phyloP scores from a whole-genome alignment of 768 basidiomycete genomes.

The Lenzites betulinus region DNA sequence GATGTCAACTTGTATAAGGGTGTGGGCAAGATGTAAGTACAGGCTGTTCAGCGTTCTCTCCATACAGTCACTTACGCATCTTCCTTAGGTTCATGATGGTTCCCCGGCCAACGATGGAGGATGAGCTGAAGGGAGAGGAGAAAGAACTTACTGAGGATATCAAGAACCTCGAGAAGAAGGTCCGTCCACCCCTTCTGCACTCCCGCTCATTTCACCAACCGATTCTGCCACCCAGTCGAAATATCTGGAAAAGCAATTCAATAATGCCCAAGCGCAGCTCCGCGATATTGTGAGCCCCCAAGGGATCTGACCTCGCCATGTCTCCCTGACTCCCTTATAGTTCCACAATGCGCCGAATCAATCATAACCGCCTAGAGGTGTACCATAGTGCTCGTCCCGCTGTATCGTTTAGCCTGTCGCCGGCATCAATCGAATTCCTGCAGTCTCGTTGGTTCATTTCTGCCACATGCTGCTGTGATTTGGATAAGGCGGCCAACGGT shows the following conservation, averaged over 20 bases:
- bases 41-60: background rate
- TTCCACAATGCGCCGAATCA: slow-evolving; percentile 51
- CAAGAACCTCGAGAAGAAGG: slow-evolving; percentile 82
- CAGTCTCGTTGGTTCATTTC: no score
- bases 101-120: slow-evolving; percentile 78
- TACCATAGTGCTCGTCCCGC: background rate
- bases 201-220: background rate
- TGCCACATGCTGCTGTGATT: no score
- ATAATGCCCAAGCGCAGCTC: slow-evolving; percentile 84
- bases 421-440: background rate
- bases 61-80: background rate
- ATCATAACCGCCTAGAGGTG: slow-evolving; percentile 17
- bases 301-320: background rate
- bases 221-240: slow-evolving; percentile 57
- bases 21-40: slow-evolving; percentile 88
- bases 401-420: slow-evolving; percentile 4
- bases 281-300: slow-evolving; percentile 66
- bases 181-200: slow-evolving; percentile 29
- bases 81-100: slow-evolving; percentile 83
- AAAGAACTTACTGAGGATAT: slow-evolving; percentile 87
- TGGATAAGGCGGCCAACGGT: no score
- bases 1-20: slow-evolving; percentile 89
- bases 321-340: slow-evolving; percentile 31
- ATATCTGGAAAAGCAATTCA: slow-evolving; percentile 92
- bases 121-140: slow-evolving; percentile 72